phyloP scores from a whole-genome alignment of 2,329 filamentous ascomycete species.

The Aspergillus ruber region DNA sequence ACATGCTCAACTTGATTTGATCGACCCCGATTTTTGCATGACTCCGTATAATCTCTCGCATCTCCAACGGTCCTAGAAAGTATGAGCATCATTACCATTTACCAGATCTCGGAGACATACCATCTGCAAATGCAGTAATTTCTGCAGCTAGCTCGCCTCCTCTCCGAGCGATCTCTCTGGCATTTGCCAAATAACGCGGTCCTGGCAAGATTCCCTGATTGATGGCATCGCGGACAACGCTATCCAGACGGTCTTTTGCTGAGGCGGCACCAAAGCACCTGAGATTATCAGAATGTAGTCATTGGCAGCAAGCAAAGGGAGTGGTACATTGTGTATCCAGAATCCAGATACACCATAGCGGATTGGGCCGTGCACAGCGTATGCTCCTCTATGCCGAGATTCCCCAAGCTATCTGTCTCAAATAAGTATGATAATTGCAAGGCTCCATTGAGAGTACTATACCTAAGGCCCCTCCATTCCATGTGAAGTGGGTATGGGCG shows the following conservation, averaged over 20 bases:
- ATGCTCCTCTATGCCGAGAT: conserved; percentile 44
- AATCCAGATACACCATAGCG: conserved; percentile 43
- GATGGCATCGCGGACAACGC: conserved; percentile 45
- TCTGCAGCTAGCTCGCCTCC: conserved; percentile 41
- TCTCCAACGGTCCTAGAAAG: conserved; percentile 23
- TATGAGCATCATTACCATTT: too few species aligned
- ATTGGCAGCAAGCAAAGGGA: too few species aligned
- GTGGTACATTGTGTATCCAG: conserved; percentile 36
- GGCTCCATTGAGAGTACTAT: background rate
- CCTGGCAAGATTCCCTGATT: conserved; percentile 45
- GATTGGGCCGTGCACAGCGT: conserved; percentile 39
- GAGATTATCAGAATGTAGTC: too few species aligned
- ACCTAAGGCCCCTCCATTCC: conserved; percentile 41
- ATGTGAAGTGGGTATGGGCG: conserved; percentile 45
- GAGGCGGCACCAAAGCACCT: conserved; percentile 44
- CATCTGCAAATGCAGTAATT: conserved; percentile 40
- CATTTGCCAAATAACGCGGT: conserved; percentile 45
- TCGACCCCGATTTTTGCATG: conserved; percentile 37
- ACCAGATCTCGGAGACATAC: too few species aligned
- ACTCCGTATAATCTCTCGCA: conserved; percentile 34
- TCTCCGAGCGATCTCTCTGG: conserved; percentile 42
- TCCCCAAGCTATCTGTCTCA: conserved; percentile 27
- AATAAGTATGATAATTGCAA: too few species aligned
- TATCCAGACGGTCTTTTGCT: conserved; percentile 42
- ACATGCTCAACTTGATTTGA: conserved; percentile 42